Conservation (phyloP, 169 alveolate genomes). For the Cyclospora cayetanensis region DNA sequence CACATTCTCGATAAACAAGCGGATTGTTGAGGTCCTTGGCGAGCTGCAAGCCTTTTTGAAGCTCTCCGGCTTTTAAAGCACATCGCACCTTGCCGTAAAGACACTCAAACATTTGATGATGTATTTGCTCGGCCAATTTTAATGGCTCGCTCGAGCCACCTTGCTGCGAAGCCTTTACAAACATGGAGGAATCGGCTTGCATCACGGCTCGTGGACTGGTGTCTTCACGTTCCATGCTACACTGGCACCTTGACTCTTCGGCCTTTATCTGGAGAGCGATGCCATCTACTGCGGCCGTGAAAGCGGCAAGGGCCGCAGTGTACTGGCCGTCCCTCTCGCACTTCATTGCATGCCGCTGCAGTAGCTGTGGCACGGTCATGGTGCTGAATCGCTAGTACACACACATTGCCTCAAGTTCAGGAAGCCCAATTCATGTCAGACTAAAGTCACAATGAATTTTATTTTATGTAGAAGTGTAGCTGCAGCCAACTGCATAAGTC, state of each 20-base stretch:
- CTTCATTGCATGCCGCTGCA: background rate
- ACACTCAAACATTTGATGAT: background rate
- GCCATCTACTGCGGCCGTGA: background rate
- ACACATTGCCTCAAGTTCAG: too few relatives aligned
- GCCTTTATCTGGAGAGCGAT: background rate
- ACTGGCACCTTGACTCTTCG: background rate
- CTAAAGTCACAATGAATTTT: too few relatives aligned
- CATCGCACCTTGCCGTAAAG: constrained; percentile 7
- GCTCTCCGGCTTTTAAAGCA: constrained; percentile 9
- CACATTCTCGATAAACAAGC: background rate
- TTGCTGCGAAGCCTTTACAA: background rate
- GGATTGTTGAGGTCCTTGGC: constrained; percentile 9
- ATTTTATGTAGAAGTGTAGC: too few relatives aligned
- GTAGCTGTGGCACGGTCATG: background rate
- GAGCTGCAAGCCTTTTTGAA: constrained; percentile 14
- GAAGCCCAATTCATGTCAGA: too few relatives aligned
- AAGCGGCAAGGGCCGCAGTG: background rate
- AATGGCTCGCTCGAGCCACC: background rate
- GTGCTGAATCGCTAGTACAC: background rate
- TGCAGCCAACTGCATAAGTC: too few relatives aligned
- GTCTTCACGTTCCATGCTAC: too few relatives aligned
- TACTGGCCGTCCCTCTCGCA: background rate
- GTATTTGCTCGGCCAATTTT: background rate
- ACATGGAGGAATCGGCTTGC: background rate
- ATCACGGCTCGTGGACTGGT: background rate